Conservation (phyloP, 2,329 filamentous ascomycete genomes). For the Colletotrichum sp. region DNA sequence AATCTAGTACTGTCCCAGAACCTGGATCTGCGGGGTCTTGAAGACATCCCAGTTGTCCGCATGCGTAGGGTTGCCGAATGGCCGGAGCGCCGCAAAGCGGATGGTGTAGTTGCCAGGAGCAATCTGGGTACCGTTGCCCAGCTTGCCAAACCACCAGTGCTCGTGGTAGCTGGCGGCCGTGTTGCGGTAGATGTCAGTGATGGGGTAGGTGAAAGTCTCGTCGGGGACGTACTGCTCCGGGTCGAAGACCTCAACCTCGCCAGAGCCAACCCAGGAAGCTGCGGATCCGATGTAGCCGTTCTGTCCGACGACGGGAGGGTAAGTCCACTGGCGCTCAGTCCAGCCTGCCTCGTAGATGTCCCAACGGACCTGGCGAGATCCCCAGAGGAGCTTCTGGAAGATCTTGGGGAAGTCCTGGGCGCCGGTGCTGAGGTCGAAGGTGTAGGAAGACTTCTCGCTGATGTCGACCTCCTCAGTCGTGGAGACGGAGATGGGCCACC, state of each 20-base stretch:
- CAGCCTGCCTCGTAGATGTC: slow-evolving; percentile 31
- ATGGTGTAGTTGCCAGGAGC: slow-evolving; percentile 44
- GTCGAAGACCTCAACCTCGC: slow-evolving; percentile 23
- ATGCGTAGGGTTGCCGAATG: slow-evolving; percentile 45
- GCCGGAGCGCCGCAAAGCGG: slow-evolving; percentile 44
- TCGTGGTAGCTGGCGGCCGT: slow-evolving; percentile 5
- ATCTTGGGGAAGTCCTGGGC: slow-evolving; percentile 26
- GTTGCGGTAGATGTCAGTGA: slow-evolving; percentile 25
- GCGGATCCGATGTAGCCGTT: slow-evolving; percentile 35
- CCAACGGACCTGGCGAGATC: slow-evolving; percentile 26
- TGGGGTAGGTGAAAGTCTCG: slow-evolving; percentile 29
- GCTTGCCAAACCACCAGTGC: slow-evolving; percentile 48
- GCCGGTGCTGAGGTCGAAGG: slow-evolving; percentile 20
- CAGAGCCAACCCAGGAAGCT: slow-evolving; percentile 26
- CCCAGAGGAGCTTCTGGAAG: slow-evolving; percentile 25
- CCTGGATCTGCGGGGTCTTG: slow-evolving; percentile 35
- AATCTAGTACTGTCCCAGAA: slow-evolving; percentile 28
- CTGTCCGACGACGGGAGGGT: slow-evolving; percentile 29
- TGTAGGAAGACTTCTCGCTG: neutral
- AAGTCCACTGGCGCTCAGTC: slow-evolving; percentile 31
- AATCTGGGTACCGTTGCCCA: slow-evolving; percentile 47
- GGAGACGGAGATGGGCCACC: slow-evolving; percentile 19
- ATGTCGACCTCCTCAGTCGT: slow-evolving; percentile 8
- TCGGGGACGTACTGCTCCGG: slow-evolving; percentile 27
- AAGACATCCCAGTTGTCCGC: slow-evolving; percentile 48